These are phyloP conservation scores for Phytophthora kernoviae DNA, from an alignment of 352 stramenopile species.

Conservation along the genomic window DNA sequence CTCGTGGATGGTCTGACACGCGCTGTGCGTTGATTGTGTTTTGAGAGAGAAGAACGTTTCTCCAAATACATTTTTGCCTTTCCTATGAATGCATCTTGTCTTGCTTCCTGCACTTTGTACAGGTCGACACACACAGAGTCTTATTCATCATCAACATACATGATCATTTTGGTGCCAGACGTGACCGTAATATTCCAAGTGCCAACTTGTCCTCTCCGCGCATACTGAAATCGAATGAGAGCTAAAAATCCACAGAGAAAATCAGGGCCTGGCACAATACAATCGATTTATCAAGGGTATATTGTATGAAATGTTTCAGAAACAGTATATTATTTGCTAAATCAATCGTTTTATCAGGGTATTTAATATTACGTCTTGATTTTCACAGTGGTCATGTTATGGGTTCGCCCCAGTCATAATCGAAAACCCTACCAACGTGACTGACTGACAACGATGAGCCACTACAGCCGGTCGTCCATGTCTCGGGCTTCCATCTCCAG, in stretches of 20 bases:
- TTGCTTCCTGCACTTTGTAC: no score
- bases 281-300: no score
- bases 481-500: slow-evolving; percentile 38
- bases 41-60: slow-evolving; percentile 20
- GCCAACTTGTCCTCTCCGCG: no score
- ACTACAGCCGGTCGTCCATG: slow-evolving; percentile 29
- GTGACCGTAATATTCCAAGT: no score
- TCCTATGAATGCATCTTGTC: slow-evolving; percentile 30
- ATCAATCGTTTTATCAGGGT: no score
- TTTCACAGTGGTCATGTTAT: background rate
- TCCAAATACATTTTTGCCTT: slow-evolving; percentile 43
- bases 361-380: no score
- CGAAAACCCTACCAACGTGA: background rate
- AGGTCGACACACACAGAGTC: no score
- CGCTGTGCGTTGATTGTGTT: slow-evolving; percentile 22
- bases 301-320: no score
- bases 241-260: background rate
- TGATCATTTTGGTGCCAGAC: background rate
- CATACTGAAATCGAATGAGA: no score
- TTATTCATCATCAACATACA: no score
- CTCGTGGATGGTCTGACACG: background rate
- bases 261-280: no score
- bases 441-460: slow-evolving; percentile 23
- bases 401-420: background rate
- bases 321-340: no score